These are phyloP conservation scores for Ceriops decandra DNA, from an alignment of 345 rosid genomes.

Conservation along the genomic window DNA sequence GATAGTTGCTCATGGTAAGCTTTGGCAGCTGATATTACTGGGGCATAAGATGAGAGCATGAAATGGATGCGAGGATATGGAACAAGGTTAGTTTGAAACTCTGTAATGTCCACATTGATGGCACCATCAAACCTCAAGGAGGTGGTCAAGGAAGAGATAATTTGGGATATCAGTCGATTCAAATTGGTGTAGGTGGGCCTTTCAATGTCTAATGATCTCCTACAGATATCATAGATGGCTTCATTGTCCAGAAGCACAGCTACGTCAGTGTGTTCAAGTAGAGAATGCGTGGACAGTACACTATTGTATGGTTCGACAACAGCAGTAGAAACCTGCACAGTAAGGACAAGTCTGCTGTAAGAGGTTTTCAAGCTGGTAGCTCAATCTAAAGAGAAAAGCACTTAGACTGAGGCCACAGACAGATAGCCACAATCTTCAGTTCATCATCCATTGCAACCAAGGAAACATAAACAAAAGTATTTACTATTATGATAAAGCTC, in stretches of 20 bases:
- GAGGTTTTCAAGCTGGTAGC: neutral
- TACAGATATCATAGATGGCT: slow-evolving; percentile 4
- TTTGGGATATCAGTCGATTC: neutral
- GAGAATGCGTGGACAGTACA: slow-evolving; percentile 1
- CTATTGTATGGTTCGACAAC: neutral
- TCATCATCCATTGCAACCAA: neutral
- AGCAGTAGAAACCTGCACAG: slow-evolving; percentile 8
- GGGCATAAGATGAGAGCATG: slow-evolving; percentile 1
- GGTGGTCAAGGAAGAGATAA: neutral
- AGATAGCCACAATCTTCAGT: neutral
- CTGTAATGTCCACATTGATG: neutral
- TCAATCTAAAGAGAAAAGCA: neutral
- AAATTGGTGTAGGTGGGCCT: slow-evolving; percentile 1
- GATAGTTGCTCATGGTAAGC: slow-evolving; percentile 2
- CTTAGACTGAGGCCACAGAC: neutral
- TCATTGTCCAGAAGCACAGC: slow-evolving; percentile 1
- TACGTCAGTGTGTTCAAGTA: slow-evolving; percentile 1
- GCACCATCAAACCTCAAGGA: slow-evolving; percentile 6
- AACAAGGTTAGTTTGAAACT: slow-evolving; percentile 2
- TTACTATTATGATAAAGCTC: too few species aligned
- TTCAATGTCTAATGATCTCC: slow-evolving; percentile 1
- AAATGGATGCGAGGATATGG: slow-evolving; percentile 1
- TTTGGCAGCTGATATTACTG: neutral
- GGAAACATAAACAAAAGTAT: too few species aligned
- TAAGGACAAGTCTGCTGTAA: neutral